Percentiles rank a stretch among this genome's conserved stretches.
These are phyloP conservation scores for Naganishia cerealis DNA, from an alignment of 1,284 basidiomycete genomes.

Conservation along the genomic window DNA sequence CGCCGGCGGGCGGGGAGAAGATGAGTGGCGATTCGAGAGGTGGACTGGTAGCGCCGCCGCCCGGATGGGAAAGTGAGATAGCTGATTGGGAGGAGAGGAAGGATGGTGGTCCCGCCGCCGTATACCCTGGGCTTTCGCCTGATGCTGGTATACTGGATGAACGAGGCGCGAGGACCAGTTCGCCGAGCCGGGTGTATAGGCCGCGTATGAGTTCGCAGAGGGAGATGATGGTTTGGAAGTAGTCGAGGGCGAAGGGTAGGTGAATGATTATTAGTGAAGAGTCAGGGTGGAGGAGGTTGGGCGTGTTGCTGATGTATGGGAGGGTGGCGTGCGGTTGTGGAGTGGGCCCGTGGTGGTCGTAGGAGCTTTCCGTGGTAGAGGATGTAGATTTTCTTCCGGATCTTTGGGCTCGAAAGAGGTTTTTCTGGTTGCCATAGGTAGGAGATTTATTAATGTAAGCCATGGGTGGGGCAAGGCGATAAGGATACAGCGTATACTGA, in stretches of 20 bases:
- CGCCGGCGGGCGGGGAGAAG: too few relatives aligned
- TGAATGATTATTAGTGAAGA: neutral
- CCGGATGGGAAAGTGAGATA: neutral
- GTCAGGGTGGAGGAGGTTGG: neutral
- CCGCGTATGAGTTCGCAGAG: conserved; percentile 56
- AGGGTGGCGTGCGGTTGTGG: neutral
- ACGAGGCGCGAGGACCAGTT: conserved; percentile 34
- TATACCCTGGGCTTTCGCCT: neutral
- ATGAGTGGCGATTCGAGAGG: neutral
- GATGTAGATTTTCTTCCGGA: conserved; percentile 9
- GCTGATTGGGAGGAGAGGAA: neutral
- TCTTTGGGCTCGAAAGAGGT: conserved; percentile 44
- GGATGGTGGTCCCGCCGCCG: neutral
- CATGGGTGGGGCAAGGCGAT: neutral
- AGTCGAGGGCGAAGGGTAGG: conserved; percentile 58
- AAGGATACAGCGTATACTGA: neutral
- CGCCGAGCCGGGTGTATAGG: conserved; percentile 55
- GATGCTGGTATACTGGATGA: neutral
- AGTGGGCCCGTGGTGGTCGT: neutral
- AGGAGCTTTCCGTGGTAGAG: neutral
- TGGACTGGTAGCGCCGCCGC: neutral
- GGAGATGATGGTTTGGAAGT: conserved; percentile 56
- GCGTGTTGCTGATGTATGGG: neutral
- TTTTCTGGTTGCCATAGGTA: conserved; percentile 38
- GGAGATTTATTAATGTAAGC: too few relatives aligned